A percentile compares a stretch with the other conserved stretches of the same genome.
Conservation (phyloP, 345 rosid species). For the Citrus reticulata region DNA sequence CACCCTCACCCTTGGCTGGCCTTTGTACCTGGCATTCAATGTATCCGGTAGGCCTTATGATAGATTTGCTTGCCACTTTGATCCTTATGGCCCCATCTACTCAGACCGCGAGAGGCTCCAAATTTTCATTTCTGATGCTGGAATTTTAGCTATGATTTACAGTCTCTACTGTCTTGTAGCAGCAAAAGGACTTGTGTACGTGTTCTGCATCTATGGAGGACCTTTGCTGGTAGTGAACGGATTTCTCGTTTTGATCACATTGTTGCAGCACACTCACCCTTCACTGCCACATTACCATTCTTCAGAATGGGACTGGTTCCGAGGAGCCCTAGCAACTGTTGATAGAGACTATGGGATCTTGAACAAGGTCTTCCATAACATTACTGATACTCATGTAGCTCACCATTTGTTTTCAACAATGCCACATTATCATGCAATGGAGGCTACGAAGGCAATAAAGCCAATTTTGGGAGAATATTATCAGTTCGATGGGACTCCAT, state of each 20-base stretch:
- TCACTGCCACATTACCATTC: slow-evolving; percentile 80
- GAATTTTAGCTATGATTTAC: slow-evolving; percentile 49
- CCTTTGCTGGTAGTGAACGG: slow-evolving; percentile 70
- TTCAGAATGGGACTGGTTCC: slow-evolving; percentile 87
- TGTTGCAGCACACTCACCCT: slow-evolving; percentile 86
- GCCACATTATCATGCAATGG: slow-evolving; percentile 92
- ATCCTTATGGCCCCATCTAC: slow-evolving; percentile 79
- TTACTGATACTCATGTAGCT: slow-evolving; percentile 85
- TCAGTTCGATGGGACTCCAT: slow-evolving; percentile 68
- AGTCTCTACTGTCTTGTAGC: slow-evolving; percentile 51
- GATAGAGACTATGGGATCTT: slow-evolving; percentile 84
- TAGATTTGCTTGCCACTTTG: slow-evolving; percentile 67
- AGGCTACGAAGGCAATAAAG: slow-evolving; percentile 86
- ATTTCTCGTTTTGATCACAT: slow-evolving; percentile 70
- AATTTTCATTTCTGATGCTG: slow-evolving; percentile 66
- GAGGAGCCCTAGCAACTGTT: slow-evolving; percentile 80
- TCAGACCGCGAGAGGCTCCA: slow-evolving; percentile 69
- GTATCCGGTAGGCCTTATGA: slow-evolving; percentile 76
- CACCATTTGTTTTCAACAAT: slow-evolving; percentile 86
- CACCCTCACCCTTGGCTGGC: slow-evolving; percentile 82
- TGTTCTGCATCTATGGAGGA: slow-evolving; percentile 57
- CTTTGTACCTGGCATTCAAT: slow-evolving; percentile 73
- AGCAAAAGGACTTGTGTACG: slow-evolving; percentile 59
- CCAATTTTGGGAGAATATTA: slow-evolving; percentile 80
- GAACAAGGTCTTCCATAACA: slow-evolving; percentile 81